Evolutionary conservation across 768 basidiomycete genomes (phyloP), one percentile per base, ranked within the genome.

Genomic region (Daedaleopsis nitida): DNA sequence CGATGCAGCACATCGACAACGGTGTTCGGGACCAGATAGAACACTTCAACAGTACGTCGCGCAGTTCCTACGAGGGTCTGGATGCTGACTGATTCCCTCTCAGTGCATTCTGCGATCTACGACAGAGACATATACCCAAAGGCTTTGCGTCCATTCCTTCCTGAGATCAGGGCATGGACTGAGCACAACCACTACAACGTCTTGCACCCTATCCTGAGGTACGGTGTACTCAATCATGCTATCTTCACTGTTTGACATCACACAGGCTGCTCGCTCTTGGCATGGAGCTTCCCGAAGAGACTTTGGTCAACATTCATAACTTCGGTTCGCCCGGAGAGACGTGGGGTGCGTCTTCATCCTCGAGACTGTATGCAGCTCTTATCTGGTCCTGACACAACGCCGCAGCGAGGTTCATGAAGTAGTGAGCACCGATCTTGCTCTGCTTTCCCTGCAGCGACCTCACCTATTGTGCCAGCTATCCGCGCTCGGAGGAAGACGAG

Each of bases 391-490:
- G n/a, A 14, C n/a, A 1, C 19, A 32, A 10, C 38, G 24, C 7
- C 24, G 4, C 56, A 87, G 86, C 82, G 7, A 77, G 86, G 49
- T 86, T 83, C 70, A 86, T 87, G 84, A 86, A 87, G 74, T 88
- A 87, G 85, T 85, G 32, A 13, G 83, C 56, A 47, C 8, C 5
- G 5, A 34, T 27, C 38, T 38, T 32, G 27, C 55, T 13, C 49
- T 7, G 27, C 27, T 7, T 32, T 7, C 27, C 27, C 27, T 32
- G 27, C 27, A 32, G 7, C 27, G 27, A 32, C 27, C 27, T 32
- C 27, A 32, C 27, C 27, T 7, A 7, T 32, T 7, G 27, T 32
- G 27, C 27, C 43, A 77, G 76, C 56, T 72, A 73, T 55, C 75
- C 74, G 9, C 72, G 73, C 27, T 62, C 72, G 1, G 59, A 70